Evolutionary conservation across 345 rosid genomes (phyloP).

Genomic region (Aquilaria malaccensis): DNA sequence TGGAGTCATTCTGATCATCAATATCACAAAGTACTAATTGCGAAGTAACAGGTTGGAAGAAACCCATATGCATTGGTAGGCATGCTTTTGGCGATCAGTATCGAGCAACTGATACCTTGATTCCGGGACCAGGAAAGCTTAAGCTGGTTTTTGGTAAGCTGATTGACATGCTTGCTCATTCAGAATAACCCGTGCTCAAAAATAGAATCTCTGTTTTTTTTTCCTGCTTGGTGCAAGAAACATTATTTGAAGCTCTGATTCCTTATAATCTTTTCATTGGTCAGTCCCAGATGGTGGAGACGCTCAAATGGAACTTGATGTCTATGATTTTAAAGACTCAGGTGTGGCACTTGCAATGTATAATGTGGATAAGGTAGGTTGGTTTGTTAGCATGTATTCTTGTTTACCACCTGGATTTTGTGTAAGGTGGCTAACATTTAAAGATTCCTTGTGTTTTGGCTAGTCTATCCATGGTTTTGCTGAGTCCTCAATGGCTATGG

Average conservation of each 20-base stretch:
- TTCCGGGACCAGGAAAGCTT: slow-evolving; percentile 88
- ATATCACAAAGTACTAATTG: slow-evolving; percentile 5
- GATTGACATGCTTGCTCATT: slow-evolving; percentile 17
- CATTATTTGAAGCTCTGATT: background rate
- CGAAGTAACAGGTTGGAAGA: slow-evolving; percentile 70
- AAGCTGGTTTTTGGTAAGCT: slow-evolving; percentile 88
- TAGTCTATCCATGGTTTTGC: slow-evolving; percentile 94
- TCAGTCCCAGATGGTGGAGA: slow-evolving; percentile 77
- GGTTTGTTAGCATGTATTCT: slow-evolving; percentile 4
- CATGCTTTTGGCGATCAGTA: slow-evolving; percentile 99
- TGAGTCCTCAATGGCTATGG: slow-evolving; percentile 87
- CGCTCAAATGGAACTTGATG: slow-evolving; percentile 59
- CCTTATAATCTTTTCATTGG: slow-evolving; percentile 7
- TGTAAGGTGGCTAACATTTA: slow-evolving; percentile 12
- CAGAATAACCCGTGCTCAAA: background rate
- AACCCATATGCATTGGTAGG: slow-evolving; percentile 95
- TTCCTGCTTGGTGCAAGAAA: background rate
- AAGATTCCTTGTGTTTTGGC: slow-evolving; percentile 14
- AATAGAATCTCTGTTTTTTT: no score
- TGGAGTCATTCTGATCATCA: slow-evolving; percentile 1
- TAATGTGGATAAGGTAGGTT: slow-evolving; percentile 84
- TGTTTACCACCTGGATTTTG: slow-evolving; percentile 2
- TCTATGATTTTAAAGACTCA: slow-evolving; percentile 80
- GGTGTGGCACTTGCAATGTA: slow-evolving; percentile 97
- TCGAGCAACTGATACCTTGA: slow-evolving; percentile 73